Base-by-base conservation (phyloP, 1,139 yeast genomes). In the Taiozyma sp. region DNA sequence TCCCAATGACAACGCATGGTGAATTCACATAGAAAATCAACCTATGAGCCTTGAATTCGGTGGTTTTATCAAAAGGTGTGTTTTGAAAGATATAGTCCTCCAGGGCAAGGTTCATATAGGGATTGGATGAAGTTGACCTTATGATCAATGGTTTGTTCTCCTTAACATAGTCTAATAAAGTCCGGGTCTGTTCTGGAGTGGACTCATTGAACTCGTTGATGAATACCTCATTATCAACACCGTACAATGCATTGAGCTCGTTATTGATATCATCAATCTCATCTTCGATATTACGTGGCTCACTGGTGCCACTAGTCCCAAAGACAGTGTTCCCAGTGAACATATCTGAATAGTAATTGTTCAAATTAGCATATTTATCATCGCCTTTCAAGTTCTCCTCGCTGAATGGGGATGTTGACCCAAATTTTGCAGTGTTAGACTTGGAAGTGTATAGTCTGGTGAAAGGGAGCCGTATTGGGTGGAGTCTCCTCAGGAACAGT, bases 1-100 rank as follows among this genome's bases (percentile, higher is more conserved):
- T 89, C 0, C 99, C 99, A n/a, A 93, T 74, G 2, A 95, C 96
- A 34, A 92, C 92, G 67, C 97, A 89, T 0, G 95, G 90, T 2
- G 81, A 69, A 65, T 95, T 93, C 38, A 79, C 75, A 63, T 93
- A 95, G 54, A 93, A 76, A 57, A 91, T 66, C 32, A 93, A 70
- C 54, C 96, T 69, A 54, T 80, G 79, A 48, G 71, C 71, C 40
- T 62, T 65, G 42, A 51, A 60, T 13, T 29, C 16, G 12, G 47
- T 29, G 13, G n/a, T 44, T 48, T 29, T 54, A 54, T 43, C 48
- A 48, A 38, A 58, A 0, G 93, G 92, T 70, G 87, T 82, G 30
- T 76, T 66, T 48, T 76, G 76, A 67, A 88, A 93, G 2, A 93
- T 70, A 62, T 80, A 86, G 58, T 88, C 88, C 62, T 95, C 99